Evolutionary conservation across 352 stramenopile species (phyloP), one percentile per base, ranked within the genome.

Genomic region (Pythium phragmitis): DNA sequence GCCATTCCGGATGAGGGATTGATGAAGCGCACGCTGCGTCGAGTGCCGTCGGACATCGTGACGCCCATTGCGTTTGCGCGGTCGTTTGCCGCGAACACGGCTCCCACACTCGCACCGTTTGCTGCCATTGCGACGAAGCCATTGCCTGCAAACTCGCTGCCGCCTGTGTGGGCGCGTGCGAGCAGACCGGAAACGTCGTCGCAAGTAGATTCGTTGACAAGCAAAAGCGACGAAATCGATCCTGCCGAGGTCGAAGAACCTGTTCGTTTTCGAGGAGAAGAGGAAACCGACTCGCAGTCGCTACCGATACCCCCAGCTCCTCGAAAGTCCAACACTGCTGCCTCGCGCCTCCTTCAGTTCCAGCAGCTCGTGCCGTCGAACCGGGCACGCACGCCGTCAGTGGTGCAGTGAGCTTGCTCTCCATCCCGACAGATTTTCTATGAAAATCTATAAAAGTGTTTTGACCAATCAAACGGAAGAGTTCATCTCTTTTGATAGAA

Each of bases 331-430:
- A 61, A 51, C 51, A 70, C 62, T 33, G 64, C 50, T 16, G 49
- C 84, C 0, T 68, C 63, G 4, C 74, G 69, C 21, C 64, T 82
- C 39, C 63, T 76, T 39, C 71, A 78, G 50, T 89, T 89, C 69
- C 79, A 80, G 56, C 70, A 79, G 60, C 76, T 85, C 59, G 66
- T 87, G 7, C 80, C 80, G 9, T 71, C 76, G 26, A 89, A 87
- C 50, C 54, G 59, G 54, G 73, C 68, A 33, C 57, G 61, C 48
- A 53, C 52, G 6, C 41, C 64, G 23, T 50, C 57, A 23, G 50
- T 17, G 17, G 52, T 37, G 13, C 21, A 51, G 16, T 19, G 17
- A 46, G 39, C 39, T 16, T 14, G 34, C 34, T 39, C 34, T 11
- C 34, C 17, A 11, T 28, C 39, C 12, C 39, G 16, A 6, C 4